Evolutionary conservation across 192 early-diverging fungal species (phyloP), one percentile per base, ranked within the genome.

Genomic region (Pilobolus umbonatus): DNA sequence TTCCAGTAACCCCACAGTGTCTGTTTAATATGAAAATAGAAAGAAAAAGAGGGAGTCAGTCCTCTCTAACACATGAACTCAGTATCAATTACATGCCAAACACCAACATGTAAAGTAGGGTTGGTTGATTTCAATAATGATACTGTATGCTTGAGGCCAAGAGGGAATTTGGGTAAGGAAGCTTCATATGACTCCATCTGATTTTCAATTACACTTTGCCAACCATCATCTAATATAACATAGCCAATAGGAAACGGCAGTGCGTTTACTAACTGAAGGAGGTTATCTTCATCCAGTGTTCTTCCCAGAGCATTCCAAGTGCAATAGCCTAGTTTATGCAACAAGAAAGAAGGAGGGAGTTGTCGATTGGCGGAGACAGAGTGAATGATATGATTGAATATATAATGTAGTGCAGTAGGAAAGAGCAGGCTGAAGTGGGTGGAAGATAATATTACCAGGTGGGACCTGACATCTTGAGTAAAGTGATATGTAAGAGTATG

Each of bases 1-100:
- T 74, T 62, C 79, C 81, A 83, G 44, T 80, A 83, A 9, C 81
- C 77, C 81, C 79, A 80, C 4, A 83, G 58, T 15, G 77, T 28
- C 42, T 68, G 36, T 17, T 21, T 19, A 35, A 12, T 14, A 19
- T 11, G 2, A 0, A 61, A 61, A 29, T 55, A 40, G 11, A 42
- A 19, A 40, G 2, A 47, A 26, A 51, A 56, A 25, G 28, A 38
- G 56, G 1, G 17, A 53, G 9, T 35, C 5, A 9, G 4, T 24
- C n/a, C n/a, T n/a, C n/a, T n/a, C n/a, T n/a, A n/a, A n/a, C n/a
- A 36, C 4, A 5, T 2, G 7, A 25, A 10, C 29, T 8, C 42
- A 36, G 8, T 1, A 48, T 31, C 24, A 57, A 12, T 34, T 62
- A 31, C 61, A 53, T 80, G 77, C 80, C 79, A 83, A 19, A 79